Conservation (phyloP, 2,329 filamentous ascomycete genomes). For the Aureobasidium zeae region DNA sequence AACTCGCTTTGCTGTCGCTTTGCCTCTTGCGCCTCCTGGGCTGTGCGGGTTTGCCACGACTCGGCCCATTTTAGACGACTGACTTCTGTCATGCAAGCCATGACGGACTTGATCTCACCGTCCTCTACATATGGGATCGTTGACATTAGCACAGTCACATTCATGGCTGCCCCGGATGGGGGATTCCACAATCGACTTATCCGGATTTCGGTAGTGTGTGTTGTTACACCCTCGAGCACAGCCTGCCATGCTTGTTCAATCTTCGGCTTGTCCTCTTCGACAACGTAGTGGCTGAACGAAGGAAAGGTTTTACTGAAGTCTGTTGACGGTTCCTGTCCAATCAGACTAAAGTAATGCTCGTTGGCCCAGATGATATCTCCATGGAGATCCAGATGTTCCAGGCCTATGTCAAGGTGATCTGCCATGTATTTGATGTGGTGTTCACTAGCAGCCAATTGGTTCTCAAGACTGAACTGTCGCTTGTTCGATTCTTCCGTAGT, state of each 20-base stretch:
- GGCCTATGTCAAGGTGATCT: slow-evolving; percentile 15
- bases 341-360: slow-evolving; percentile 16
- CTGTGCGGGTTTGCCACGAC: slow-evolving; percentile 23
- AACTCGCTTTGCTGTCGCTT: slow-evolving; percentile 31
- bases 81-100: slow-evolving; percentile 15
- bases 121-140: slow-evolving; percentile 8
- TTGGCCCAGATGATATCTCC: slow-evolving; percentile 17
- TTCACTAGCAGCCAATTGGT: slow-evolving; percentile 12
- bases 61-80: slow-evolving; percentile 20
- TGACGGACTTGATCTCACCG: slow-evolving; percentile 11
- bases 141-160: slow-evolving; percentile 5
- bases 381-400: slow-evolving; percentile 13
- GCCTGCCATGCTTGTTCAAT: slow-evolving; percentile 34
- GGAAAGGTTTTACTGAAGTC: slow-evolving; percentile 23
- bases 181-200: slow-evolving; percentile 8
- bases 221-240: slow-evolving; percentile 28
- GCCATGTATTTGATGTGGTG: slow-evolving; percentile 15
- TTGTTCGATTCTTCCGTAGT: slow-evolving; percentile 8
- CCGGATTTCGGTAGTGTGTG: slow-evolving; percentile 37
- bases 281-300: slow-evolving; percentile 37
- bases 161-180: not conserved
- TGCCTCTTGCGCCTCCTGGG: slow-evolving; percentile 30
- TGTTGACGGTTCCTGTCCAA: slow-evolving; percentile 24
- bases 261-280: slow-evolving; percentile 27
- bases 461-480: slow-evolving; percentile 1